Conservation (phyloP, 2,329 filamentous ascomycete genomes). For the Fusarium papillatum region DNA sequence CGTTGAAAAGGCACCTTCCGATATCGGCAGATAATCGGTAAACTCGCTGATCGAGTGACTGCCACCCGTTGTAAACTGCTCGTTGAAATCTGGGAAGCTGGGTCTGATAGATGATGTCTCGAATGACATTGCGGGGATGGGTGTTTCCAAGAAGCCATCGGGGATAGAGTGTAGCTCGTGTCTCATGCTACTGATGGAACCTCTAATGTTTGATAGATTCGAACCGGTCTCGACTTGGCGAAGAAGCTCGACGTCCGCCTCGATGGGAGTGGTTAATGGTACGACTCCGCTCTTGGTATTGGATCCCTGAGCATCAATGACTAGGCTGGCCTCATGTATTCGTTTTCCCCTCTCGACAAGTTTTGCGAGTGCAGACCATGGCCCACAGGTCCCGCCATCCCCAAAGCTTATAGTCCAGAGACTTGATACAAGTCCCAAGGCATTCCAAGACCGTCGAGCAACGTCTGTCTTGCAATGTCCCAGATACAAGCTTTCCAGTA, state of each 20-base stretch:
- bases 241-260: background rate
- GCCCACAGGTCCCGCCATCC: background rate
- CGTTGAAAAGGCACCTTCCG: background rate
- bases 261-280: background rate
- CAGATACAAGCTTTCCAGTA: slow-evolving; percentile 4
- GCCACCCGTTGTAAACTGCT: background rate
- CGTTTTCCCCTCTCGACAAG: background rate
- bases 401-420: slow-evolving; percentile 4
- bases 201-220: background rate
- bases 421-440: slow-evolving; percentile 6
- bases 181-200: slow-evolving; percentile 7
- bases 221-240: background rate
- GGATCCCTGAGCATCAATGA: background rate
- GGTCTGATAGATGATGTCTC: background rate
- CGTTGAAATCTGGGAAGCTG: background rate
- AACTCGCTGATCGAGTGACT: slow-evolving; percentile 1
- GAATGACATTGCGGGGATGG: background rate
- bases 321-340: background rate
- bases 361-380: background rate
- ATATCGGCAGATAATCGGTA: background rate
- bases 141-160: background rate
- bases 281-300: background rate
- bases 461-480: background rate
- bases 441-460: slow-evolving; percentile 14
- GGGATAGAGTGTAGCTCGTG: slow-evolving; percentile 5